Conservation (phyloP, 805 yeast species). For the Kodamaea leandrae region DNA sequence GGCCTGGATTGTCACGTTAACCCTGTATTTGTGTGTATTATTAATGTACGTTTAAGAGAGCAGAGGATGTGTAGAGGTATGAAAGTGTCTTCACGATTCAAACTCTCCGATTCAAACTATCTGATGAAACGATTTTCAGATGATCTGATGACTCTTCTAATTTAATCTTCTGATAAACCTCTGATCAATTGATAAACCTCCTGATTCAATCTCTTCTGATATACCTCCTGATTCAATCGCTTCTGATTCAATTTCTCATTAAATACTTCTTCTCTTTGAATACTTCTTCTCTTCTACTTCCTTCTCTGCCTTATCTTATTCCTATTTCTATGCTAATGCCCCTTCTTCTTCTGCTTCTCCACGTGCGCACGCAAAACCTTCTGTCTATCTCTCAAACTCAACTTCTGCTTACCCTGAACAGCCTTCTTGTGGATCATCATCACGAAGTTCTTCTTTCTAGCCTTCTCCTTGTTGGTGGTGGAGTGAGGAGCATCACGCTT, state of each 20-base stretch:
- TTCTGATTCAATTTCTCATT: too few species aligned
- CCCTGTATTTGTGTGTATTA: neutral
- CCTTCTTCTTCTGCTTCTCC: slow-evolving; percentile 86
- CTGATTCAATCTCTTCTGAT: too few species aligned
- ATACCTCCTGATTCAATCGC: too few species aligned
- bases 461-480: slow-evolving; percentile 94
- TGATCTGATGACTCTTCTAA: too few species aligned
- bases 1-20: slow-evolving; percentile 1
- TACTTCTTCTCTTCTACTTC: neutral
- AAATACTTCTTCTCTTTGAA: too few species aligned
- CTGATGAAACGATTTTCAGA: too few species aligned
- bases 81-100: too few species aligned
- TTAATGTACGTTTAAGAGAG: slow-evolving; percentile 2
- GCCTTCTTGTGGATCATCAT: slow-evolving; percentile 96
- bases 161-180: too few species aligned
- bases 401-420: slow-evolving; percentile 90
- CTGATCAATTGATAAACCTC: too few species aligned
- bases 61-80: too few species aligned
- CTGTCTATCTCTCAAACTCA: slow-evolving; percentile 89
- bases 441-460: slow-evolving; percentile 96
- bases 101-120: too few species aligned
- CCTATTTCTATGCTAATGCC: too few species aligned
- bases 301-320: neutral
- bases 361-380: slow-evolving; percentile 82
- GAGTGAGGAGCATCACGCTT: slow-evolving; percentile 74